A percentile compares a stretch with the other conserved stretches of the same genome.
Conservation (phyloP, 75 land plant genomes). For the Cryptomeria japonica region DNA sequence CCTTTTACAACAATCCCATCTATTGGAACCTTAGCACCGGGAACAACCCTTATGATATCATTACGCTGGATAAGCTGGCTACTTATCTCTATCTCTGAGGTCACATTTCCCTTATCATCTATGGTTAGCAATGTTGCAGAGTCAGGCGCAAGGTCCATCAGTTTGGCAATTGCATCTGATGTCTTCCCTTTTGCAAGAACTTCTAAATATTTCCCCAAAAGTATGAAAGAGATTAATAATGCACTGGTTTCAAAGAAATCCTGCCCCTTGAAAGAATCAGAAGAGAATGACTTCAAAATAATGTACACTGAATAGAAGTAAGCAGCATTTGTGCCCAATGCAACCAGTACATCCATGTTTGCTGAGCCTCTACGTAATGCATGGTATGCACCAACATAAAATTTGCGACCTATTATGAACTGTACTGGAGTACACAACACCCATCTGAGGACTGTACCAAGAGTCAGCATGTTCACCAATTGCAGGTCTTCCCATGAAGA, state of each 20-base stretch:
- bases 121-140: constrained; percentile 50
- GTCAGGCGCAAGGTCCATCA: constrained; percentile 67
- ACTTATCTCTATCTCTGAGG: constrained; percentile 71
- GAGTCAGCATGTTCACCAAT: constrained; percentile 55
- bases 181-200: constrained; percentile 58
- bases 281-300: constrained; percentile 34
- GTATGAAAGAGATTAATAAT: constrained; percentile 50
- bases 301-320: constrained; percentile 70
- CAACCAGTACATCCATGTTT: constrained; percentile 74
- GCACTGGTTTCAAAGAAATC: constrained; percentile 81
- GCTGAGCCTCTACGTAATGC: constrained; percentile 51
- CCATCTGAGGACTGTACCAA: constrained; percentile 83
- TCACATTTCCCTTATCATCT: constrained; percentile 53
- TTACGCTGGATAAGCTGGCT: constrained; percentile 76
- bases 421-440: constrained; percentile 90
- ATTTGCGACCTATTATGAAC: constrained; percentile 71
- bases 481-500: constrained; percentile 55
- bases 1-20: constrained; percentile 87
- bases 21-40: constrained; percentile 86
- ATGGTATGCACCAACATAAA: constrained; percentile 65
- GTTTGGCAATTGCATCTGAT: constrained; percentile 78
- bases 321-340: constrained; percentile 73
- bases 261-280: constrained; percentile 45
- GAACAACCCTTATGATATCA: constrained; percentile 86
- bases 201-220: constrained; percentile 54